Evolutionary conservation across 192 early-diverging fungal genomes (phyloP), one percentile per base, ranked within the genome.

Genomic region (Lunasporangiospora selenospora): DNA sequence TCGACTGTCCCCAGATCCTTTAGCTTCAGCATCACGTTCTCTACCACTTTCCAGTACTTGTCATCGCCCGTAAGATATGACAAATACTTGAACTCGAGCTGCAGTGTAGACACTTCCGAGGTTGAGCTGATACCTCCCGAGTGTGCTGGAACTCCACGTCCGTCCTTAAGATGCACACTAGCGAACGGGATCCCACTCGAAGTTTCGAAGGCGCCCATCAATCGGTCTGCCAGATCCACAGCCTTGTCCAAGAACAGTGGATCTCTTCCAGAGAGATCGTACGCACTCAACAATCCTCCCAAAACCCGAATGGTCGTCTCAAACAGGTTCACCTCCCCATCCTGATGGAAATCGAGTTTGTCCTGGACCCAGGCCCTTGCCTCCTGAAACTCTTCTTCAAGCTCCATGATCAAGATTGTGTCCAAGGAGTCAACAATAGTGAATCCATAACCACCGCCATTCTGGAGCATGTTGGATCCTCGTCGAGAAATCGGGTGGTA

Each of bases 271-370:
- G 89, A 88, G 37, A 95, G 64, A 58, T 94, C 86, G 53, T 93
- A 92, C 1, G 93, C 90, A 33, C 87, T 85, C 19, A 98, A 75
- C 3, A 96, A 58, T 4, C 93, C 94, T 32, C 94, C 95, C 7
- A 97, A 73, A 10, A 93, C 89, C 18, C 94, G 82, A 57, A 95
- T 95, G 1, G 89, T 92, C 19, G 90, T 92, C 77, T 97, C 95
- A 69, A 95, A 95, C 31, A 95, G 67, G 58, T 87, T 88, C 29
- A 89, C 84, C 47, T 87, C 77, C 16, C 83, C 87, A 56, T 87
- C 62, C 45, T 89, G 82, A 50, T 88, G 79, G 77, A 89, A 95
- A 30, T 83, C 75, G 2, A 97, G 62, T 21, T 76, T 65, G 3
- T 61, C 79, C 0, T 43, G 51, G 11, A 95, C 83, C 86, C 87